Evolutionary conservation across 495 filamentous ascomycete species (phyloP), one percentile per base, ranked within the genome.

Genomic region (Penicillium pancosmium): DNA sequence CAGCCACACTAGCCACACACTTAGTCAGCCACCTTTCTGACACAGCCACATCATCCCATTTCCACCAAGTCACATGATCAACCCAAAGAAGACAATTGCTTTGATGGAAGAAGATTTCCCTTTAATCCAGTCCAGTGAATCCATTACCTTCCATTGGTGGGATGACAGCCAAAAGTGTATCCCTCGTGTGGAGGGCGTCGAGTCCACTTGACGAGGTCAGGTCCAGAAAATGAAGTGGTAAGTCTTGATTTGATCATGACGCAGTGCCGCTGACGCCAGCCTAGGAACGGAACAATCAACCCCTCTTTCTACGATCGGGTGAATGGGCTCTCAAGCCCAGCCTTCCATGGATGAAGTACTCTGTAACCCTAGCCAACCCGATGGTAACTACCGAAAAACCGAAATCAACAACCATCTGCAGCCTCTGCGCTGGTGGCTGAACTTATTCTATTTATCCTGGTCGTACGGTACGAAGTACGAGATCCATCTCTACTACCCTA

Each of bases 201-300:
- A 25, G 16, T 44, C 49, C 49, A 56, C 25, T 19, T 33, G 33
- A 41, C 33, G 21, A 34, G 23, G 13, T 18, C 16, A 13, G 33
- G 54, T 52, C 43, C 53, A 54, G 50, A 57, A 59, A 52, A 51
- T 13, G 35, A 40, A 44, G 9, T n/a, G 33, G 41, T 9, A 35
- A 55, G 21, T 21, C 43, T 51, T 58, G 57, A 60, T 61, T 61
- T 54, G 43, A 55, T 38, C 40, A 33, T 21, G 56, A 52, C 23
- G 13, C 16, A 33, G 33, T 59, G 59, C 63, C 59, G 48, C 59
- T 59, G 55, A 65, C 63, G 63, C 52, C 52, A 49, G 55, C 47
- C 36, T 38, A 55, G 36, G 44, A 13, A 47, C 21, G 18, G n/a
- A 34, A 16, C 57, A 15, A 38, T 21, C 51, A 49, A 52, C 18